Evolutionary conservation across 2,329 filamentous ascomycete genomes (phyloP).

Genomic region (Colletotrichum sansevieriae): DNA sequence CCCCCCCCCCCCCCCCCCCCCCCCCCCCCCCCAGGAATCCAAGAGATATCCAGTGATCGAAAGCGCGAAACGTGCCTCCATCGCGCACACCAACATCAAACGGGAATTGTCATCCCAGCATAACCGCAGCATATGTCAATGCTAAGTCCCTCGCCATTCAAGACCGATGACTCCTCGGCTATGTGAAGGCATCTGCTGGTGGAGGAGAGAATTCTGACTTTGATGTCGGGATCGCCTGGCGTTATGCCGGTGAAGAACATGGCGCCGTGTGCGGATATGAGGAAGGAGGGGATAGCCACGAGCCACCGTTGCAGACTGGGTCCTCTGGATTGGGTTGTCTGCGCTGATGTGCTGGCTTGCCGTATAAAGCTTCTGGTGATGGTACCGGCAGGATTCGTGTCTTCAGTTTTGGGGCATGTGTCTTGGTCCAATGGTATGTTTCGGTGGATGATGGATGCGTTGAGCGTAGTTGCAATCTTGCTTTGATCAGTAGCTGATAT

Average conservation of each 20-base stretch:
- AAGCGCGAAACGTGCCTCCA: conserved; percentile 2
- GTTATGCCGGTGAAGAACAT: too few species aligned
- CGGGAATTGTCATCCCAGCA: conserved; percentile 5
- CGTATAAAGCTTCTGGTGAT: neutral
- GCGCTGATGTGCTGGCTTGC: neutral
- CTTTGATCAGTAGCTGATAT: too few species aligned
- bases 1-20: too few species aligned
- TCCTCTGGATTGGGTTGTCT: neutral
- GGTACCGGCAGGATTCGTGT: neutral
- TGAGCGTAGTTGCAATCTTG: too few species aligned
- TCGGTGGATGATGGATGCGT: neutral
- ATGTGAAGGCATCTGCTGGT: too few species aligned
- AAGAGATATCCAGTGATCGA: neutral
- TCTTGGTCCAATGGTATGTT: neutral
- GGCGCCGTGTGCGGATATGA: too few species aligned
- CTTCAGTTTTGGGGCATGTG: neutral
- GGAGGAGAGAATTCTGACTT: too few species aligned
- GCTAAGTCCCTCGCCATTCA: conserved; percentile 12
- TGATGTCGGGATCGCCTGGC: too few species aligned
- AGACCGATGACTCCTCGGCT: neutral
- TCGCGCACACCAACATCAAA: neutral
- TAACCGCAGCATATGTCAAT: neutral
- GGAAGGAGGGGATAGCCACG: neutral
- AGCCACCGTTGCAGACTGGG: conserved; percentile 11
- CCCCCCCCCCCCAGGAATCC: too few species aligned